phyloP scores from a whole-genome alignment of 2,329 filamentous ascomycete genomes.

The Ascochyta pisi region DNA sequence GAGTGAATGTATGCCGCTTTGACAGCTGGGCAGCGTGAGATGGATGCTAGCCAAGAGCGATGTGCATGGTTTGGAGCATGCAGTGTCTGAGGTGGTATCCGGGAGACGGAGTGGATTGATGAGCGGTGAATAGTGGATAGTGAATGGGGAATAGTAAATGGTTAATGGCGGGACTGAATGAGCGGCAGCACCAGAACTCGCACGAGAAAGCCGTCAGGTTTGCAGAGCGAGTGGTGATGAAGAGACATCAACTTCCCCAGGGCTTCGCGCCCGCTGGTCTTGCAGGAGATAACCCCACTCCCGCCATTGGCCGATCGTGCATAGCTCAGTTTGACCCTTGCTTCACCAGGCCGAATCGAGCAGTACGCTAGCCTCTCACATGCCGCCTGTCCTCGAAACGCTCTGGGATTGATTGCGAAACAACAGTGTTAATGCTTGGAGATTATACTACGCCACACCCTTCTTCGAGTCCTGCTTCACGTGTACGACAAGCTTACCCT shows the following conservation, averaged over 20 bases:
- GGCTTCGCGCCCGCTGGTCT: slow-evolving; percentile 9
- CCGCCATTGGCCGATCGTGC: slow-evolving; percentile 21
- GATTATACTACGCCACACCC: background rate
- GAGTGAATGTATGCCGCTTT: slow-evolving; percentile 31
- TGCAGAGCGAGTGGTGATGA: slow-evolving; percentile 33
- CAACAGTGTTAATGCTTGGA: background rate
- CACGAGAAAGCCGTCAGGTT: slow-evolving; percentile 26
- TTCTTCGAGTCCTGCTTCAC: slow-evolving; percentile 32
- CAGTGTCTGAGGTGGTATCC: slow-evolving; percentile 41
- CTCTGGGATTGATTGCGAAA: slow-evolving; percentile 20
- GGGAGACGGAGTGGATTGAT: background rate
- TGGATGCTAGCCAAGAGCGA: slow-evolving; percentile 27
- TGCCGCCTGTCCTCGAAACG: slow-evolving; percentile 10
- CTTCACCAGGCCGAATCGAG: slow-evolving; percentile 29
- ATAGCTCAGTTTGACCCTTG: slow-evolving; percentile 24
- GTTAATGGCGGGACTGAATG: no score
- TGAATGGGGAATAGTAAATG: no score
- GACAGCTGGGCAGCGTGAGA: slow-evolving; percentile 23
- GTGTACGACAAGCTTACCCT: slow-evolving; percentile 65
- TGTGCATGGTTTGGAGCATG: slow-evolving; percentile 44
- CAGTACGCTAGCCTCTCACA: slow-evolving; percentile 37
- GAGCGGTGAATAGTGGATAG: no score
- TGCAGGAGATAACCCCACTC: slow-evolving; percentile 8
- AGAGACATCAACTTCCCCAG: background rate
- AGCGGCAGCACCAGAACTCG: no score